phyloP scores from a whole-genome alignment of 495 filamentous ascomycete species.

The Podospora comata region DNA sequence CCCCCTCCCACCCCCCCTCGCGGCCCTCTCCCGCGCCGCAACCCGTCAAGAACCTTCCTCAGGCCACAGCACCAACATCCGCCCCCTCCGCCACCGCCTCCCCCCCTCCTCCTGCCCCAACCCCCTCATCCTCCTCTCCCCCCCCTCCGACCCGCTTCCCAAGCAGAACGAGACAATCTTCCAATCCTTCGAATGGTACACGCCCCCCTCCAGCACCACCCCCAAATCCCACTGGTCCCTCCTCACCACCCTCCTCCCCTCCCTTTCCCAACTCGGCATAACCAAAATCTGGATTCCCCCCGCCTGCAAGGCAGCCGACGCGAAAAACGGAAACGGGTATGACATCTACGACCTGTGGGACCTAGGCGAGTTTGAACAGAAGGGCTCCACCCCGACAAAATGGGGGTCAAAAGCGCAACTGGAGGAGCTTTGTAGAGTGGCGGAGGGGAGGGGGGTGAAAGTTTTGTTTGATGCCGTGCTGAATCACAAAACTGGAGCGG shows the following conservation, averaged over 20 bases:
- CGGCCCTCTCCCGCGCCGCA: conserved; percentile 14
- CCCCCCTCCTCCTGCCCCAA: conserved; percentile 16
- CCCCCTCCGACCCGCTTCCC: conserved; percentile 14
- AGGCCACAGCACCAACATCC: conserved; percentile 23
- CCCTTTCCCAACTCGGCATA: conserved; percentile 58
- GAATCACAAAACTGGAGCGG: conserved; percentile 72
- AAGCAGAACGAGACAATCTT: conserved; percentile 58
- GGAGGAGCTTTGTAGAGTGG: conserved; percentile 45
- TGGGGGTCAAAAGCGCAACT: conserved; percentile 68
- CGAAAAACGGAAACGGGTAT: conserved; percentile 63
- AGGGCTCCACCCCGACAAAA: conserved; percentile 60
- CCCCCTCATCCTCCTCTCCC: conserved; percentile 10
- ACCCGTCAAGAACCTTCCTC: conserved; percentile 14
- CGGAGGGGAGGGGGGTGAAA: conserved; percentile 50
- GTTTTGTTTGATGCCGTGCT: conserved; percentile 74
- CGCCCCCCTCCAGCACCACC: conserved; percentile 52
- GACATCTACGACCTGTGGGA: conserved; percentile 78
- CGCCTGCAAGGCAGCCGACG: conserved; percentile 63
- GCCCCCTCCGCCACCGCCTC: conserved; percentile 21
- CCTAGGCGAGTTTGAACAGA: conserved; percentile 79
- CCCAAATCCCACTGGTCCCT: conserved; percentile 55
- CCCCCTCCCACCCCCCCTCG: conserved; percentile 13
- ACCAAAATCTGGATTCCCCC: conserved; percentile 71
- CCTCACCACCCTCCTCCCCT: conserved; percentile 50
- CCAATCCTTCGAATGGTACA: conserved; percentile 76